Base-by-base conservation (phyloP, 225 moss, liverwort and hornwort genomes). In the Asterella californica region DNA sequence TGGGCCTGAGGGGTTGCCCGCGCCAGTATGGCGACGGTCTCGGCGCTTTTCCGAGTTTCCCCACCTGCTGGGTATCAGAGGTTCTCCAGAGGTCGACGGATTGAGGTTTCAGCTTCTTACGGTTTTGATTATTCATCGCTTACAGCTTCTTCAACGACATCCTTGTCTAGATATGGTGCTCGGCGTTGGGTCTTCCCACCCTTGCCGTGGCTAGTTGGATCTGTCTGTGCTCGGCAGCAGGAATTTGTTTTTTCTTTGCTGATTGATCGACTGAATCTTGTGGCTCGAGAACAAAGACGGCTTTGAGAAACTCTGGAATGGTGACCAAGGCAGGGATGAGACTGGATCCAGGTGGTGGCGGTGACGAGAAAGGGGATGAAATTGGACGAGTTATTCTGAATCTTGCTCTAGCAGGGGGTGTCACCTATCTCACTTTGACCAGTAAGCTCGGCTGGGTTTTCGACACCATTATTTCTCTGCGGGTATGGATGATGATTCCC, bases 361-460 rank as follows among this genome's bases (percentile, higher is more conserved):
- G 88, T 55, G 78, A 83, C 2, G 87, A 78, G 0, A 88, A 79
- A 12, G 76, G 80, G 4, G 87, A 85, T 70, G 94, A 95, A 75
- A 87, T 95, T 64, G 91, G 91, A 15, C 91, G 95, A 54, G 79
- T 91, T 57, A 88, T 95, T 29, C 86, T 92, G 70, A 99, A 99
- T 64, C 70, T 99, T 62, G 90, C 90, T 76, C 84, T 99, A 33
- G 99, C 99, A 49, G 99, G 95, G 45, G 99, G 93, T 24, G 78
- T 99, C 71, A 86, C 93, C n/a, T 99, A 99, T 79, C 89, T 99
- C 76, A 93, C 99, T 6, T 80, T 99, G 65, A 95, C 93, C 30
- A 95, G 99, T 52, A 95, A 95, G 85, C 95, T 99, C 25, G 99
- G 99, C 42, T 99, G 93, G 99, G 78, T 99, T 50, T 95, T 99